These are phyloP conservation scores for Colletotrichum siamense DNA, from an alignment of 2,329 filamentous ascomycete genomes.

Conservation along the genomic window DNA sequence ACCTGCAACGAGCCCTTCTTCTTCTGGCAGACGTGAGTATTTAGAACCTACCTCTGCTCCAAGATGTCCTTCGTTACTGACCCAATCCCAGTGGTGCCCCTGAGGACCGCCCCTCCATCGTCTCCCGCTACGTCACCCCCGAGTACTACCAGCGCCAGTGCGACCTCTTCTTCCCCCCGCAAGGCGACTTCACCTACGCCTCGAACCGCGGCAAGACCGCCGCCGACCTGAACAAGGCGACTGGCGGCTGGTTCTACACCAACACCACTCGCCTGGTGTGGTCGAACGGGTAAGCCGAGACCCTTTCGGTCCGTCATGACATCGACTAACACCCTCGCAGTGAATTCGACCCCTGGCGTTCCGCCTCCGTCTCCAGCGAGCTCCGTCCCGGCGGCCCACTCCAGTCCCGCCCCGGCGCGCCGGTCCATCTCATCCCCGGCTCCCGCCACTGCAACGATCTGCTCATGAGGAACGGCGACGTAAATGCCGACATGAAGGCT, in stretches of 20 bases:
- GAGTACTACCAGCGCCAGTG: slow-evolving; percentile 64
- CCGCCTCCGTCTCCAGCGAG: slow-evolving; percentile 56
- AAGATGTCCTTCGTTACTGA: background rate
- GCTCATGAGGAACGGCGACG: slow-evolving; percentile 46
- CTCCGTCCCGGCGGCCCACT: slow-evolving; percentile 61
- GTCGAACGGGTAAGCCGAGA: slow-evolving; percentile 49
- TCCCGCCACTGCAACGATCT: slow-evolving; percentile 64
- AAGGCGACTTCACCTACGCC: slow-evolving; percentile 55
- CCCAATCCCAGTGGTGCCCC: slow-evolving; percentile 50
- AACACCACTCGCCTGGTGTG: slow-evolving; percentile 61
- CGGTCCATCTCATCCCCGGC: slow-evolving; percentile 58
- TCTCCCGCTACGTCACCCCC: slow-evolving; percentile 54
- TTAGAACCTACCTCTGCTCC: too few relatives aligned
- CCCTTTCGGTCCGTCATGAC: background rate
- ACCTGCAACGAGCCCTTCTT: slow-evolving; percentile 62
- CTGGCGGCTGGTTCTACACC: slow-evolving; percentile 56
- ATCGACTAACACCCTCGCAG: slow-evolving; percentile 25
- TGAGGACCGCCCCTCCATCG: slow-evolving; percentile 44
- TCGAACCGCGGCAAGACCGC: slow-evolving; percentile 50
- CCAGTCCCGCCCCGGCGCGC: slow-evolving; percentile 47
- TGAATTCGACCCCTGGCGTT: slow-evolving; percentile 65
- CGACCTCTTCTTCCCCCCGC: slow-evolving; percentile 57
- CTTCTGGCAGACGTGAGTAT: slow-evolving; percentile 54
- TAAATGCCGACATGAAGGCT: slow-evolving; percentile 47
- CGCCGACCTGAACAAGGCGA: slow-evolving; percentile 54